These are phyloP conservation scores for Trebouxia gelatinosa DNA, from an alignment of 163 green algal species.

Conservation along the genomic window DNA sequence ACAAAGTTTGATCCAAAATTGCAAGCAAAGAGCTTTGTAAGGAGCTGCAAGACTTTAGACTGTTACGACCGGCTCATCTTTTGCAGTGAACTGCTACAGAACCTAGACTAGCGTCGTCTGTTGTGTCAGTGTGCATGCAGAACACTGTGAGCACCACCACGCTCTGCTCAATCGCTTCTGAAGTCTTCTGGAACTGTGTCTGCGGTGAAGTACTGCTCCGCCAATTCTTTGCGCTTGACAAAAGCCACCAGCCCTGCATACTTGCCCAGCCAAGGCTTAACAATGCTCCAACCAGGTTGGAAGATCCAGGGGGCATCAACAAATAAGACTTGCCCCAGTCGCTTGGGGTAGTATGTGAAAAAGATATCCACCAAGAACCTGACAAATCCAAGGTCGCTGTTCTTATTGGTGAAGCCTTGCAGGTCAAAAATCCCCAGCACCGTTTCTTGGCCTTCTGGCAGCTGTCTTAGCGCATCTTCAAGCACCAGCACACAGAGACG, in stretches of 20 bases:
- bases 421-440: constrained; percentile 84
- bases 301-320: constrained; percentile 89
- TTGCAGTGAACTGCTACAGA: no score
- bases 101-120: no score
- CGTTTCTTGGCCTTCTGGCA: constrained; percentile 60
- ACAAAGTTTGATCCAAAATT: no score
- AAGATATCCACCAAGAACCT: constrained; percentile 79
- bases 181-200: constrained; percentile 68
- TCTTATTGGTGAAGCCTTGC: constrained; percentile 58
- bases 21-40: no score
- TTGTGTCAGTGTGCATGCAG: no score
- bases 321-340: constrained; percentile 82
- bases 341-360: constrained; percentile 72
- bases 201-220: constrained; percentile 66
- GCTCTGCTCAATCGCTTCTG: not conserved
- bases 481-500: constrained; percentile 53
- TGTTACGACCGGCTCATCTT: no score
- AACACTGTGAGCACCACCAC: no score
- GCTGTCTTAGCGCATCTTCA: constrained; percentile 56
- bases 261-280: constrained; percentile 82
- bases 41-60: no score
- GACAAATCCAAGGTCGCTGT: constrained; percentile 80
- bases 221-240: constrained; percentile 59
- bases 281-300: constrained; percentile 55
- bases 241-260: constrained; percentile 78